Evolutionary conservation across 257 asterid genomes (phyloP).

Genomic region (Buddleja alternifolia): DNA sequence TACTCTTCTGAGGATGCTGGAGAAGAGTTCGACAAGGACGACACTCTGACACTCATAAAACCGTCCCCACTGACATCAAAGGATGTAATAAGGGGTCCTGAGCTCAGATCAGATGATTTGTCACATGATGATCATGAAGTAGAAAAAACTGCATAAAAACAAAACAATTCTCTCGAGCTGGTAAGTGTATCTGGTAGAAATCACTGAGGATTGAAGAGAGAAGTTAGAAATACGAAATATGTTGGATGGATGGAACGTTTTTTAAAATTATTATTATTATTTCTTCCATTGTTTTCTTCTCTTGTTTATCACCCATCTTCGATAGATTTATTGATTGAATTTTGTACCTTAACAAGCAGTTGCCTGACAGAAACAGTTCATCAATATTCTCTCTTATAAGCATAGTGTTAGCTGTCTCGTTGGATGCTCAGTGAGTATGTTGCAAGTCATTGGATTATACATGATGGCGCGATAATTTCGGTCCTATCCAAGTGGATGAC

Average conservation of each 20-base stretch:
- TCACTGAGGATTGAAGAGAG: slow-evolving; percentile 28
- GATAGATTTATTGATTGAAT: slow-evolving; percentile 39
- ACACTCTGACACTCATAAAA: slow-evolving; percentile 72
- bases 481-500: too few relatives aligned
- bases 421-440: too few relatives aligned
- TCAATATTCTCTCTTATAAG: too few relatives aligned
- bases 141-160: slow-evolving; percentile 73
- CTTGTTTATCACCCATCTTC: slow-evolving; percentile 22
- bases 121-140: slow-evolving; percentile 49
- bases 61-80: slow-evolving; percentile 65
- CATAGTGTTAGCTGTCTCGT: too few relatives aligned
- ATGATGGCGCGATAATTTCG: too few relatives aligned
- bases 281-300: slow-evolving; percentile 24
- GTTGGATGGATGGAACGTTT: slow-evolving; percentile 16
- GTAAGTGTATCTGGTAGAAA: slow-evolving; percentile 36
- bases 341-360: slow-evolving; percentile 25
- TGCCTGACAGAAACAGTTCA: neutral
- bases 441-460: too few relatives aligned
- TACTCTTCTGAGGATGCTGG: slow-evolving; percentile 83
- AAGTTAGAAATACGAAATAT: slow-evolving; percentile 20
- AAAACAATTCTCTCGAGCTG: slow-evolving; percentile 22
- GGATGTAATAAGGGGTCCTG: slow-evolving; percentile 59
- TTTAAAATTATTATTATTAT: neutral
- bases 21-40: slow-evolving; percentile 83
- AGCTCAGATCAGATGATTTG: slow-evolving; percentile 43